These are phyloP conservation scores for Rhynchospora breviuscula DNA, from an alignment of 176 grass and related monocot species.

Conservation along the genomic window DNA sequence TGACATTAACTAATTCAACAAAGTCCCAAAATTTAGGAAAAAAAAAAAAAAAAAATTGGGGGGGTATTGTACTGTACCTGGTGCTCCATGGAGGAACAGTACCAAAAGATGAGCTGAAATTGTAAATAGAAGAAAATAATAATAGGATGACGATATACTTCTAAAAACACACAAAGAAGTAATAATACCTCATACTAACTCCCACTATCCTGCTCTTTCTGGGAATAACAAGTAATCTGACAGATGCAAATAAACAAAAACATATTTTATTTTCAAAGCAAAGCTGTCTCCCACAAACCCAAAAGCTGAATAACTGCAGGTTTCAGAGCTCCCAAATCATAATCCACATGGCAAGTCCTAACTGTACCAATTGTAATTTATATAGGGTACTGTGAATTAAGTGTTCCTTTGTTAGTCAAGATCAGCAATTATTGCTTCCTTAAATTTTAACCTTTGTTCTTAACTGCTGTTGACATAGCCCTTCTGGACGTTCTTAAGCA, in stretches of 20 bases:
- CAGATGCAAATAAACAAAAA: slow-evolving; percentile 3
- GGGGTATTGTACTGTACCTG: background rate
- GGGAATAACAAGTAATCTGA: background rate
- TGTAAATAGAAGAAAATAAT: slow-evolving; percentile 2
- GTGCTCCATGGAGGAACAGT: background rate
- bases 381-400: background rate
- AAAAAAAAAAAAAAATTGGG: background rate
- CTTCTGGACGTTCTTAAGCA: background rate
- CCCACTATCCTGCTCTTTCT: background rate
- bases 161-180: background rate
- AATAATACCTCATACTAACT: background rate
- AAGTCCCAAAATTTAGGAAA: background rate
- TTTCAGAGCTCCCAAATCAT: background rate
- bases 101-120: background rate
- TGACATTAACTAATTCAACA: background rate
- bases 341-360: background rate
- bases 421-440: background rate
- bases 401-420: background rate
- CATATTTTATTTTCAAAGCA: background rate
- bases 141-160: background rate
- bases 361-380: background rate
- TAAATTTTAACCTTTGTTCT: background rate
- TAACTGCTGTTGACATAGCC: background rate
- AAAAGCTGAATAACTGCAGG: slow-evolving; percentile 5
- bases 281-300: background rate